A percentile compares a stretch with the other conserved stretches of the same genome.
Conservation (phyloP, 2,329 filamentous ascomycete genomes). For the Aspergillus glaucus region DNA sequence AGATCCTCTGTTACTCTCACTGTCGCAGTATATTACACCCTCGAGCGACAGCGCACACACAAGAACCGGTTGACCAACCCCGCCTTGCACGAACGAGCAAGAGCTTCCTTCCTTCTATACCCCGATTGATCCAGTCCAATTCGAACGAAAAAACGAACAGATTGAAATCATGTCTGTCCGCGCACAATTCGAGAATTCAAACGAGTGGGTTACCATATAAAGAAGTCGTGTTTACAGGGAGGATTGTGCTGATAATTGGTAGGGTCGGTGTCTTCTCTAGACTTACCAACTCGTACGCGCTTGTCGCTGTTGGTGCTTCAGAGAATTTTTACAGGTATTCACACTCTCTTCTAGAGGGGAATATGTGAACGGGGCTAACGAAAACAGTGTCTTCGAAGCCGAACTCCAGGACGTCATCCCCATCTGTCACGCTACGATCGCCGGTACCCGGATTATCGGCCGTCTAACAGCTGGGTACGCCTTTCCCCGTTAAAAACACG, state of each 20-base stretch:
- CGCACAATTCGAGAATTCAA: constrained; percentile 47
- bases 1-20: neutral
- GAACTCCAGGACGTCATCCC: constrained; percentile 96
- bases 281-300: constrained; percentile 93
- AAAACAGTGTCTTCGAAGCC: constrained; percentile 78
- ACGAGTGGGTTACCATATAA: constrained; percentile 34
- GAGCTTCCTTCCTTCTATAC: neutral
- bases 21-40: neutral
- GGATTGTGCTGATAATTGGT: constrained; percentile 3
- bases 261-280: constrained; percentile 96
- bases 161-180: constrained; percentile 39
- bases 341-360: too few relatives aligned
- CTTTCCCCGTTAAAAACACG: neutral
- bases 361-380: neutral
- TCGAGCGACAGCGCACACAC: too few relatives aligned
- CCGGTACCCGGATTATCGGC: constrained; percentile 91
- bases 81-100: neutral
- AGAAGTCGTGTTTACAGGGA: neutral
- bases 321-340: constrained; percentile 92
- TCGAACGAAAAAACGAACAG: neutral
- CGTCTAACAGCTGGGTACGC: constrained; percentile 83
- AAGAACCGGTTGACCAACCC: neutral
- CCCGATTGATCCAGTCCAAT: too few relatives aligned
- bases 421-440: constrained; percentile 93
- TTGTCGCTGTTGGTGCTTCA: constrained; percentile 88